These are phyloP conservation scores for Heritiera littoralis DNA, from an alignment of 345 rosid genomes.

Conservation along the genomic window DNA sequence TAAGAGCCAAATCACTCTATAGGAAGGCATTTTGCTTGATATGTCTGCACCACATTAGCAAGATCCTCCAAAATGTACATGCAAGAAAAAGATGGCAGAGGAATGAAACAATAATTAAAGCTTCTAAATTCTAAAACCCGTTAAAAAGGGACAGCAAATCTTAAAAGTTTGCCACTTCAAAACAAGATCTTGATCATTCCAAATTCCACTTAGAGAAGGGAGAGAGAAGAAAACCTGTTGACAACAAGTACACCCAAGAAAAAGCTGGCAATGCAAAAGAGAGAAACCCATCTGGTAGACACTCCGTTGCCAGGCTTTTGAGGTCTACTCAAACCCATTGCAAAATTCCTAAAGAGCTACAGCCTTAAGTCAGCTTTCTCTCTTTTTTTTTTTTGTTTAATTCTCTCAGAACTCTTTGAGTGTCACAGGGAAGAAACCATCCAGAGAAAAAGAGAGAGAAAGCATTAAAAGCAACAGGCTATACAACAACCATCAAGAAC, in stretches of 20 bases:
- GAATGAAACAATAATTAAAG: slow-evolving; percentile 8
- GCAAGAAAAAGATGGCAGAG: not conserved
- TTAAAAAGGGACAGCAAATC: slow-evolving; percentile 9
- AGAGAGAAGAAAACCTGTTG: slow-evolving; percentile 52
- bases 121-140: not conserved
- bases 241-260: slow-evolving; percentile 67
- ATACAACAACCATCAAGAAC: not conserved
- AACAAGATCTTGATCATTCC: slow-evolving; percentile 44
- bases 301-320: slow-evolving; percentile 59
- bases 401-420: not conserved
- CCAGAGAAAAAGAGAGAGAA: slow-evolving; percentile 21
- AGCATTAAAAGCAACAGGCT: slow-evolving; percentile 4
- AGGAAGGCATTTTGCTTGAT: slow-evolving; percentile 21
- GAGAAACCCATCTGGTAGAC: slow-evolving; percentile 65
- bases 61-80: slow-evolving; percentile 4
- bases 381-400: not conserved
- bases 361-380: slow-evolving; percentile 36
- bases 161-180: slow-evolving; percentile 26
- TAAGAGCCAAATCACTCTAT: slow-evolving; percentile 18
- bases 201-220: slow-evolving; percentile 17
- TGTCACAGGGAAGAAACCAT: slow-evolving; percentile 29
- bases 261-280: slow-evolving; percentile 75
- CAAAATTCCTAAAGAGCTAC: slow-evolving; percentile 25
- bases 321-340: slow-evolving; percentile 65
- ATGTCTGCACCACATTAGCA: slow-evolving; percentile 21